Conservation (phyloP, 306 rosid genomes). For the Chamaecrista fasciculata region DNA sequence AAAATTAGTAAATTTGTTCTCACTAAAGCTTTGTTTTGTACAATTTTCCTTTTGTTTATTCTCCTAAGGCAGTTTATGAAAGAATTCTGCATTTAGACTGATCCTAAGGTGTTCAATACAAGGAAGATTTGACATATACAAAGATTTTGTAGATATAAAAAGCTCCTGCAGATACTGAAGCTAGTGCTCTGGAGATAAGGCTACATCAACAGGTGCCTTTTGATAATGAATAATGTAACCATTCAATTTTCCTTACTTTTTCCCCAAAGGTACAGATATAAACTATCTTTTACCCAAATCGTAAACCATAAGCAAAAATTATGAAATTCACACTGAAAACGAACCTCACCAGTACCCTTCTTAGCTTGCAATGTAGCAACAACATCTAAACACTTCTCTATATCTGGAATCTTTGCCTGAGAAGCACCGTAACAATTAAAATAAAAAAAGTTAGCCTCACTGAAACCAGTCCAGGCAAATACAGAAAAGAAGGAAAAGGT, state of each 20-base stretch:
- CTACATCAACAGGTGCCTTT: background rate
- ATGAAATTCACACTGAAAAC: conserved; percentile 38
- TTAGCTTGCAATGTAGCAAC: conserved; percentile 81
- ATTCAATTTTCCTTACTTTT: conserved; percentile 17
- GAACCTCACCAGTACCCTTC: conserved; percentile 96
- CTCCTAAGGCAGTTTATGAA: too few species aligned
- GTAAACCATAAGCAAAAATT: background rate
- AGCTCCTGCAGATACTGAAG: too few species aligned
- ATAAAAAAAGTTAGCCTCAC: background rate
- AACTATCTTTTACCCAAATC: background rate
- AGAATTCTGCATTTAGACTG: too few species aligned
- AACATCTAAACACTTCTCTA: conserved; percentile 81
- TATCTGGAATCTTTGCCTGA: conserved; percentile 96
- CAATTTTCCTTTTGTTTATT: too few species aligned
- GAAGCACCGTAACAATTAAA: conserved; percentile 36
- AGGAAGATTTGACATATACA: too few species aligned
- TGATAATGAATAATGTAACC: background rate
- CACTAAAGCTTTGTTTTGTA: too few species aligned
- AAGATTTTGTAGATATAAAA: too few species aligned
- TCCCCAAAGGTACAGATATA: background rate
- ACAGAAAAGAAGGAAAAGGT: background rate
- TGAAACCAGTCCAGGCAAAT: background rate
- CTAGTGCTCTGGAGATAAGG: too few species aligned
- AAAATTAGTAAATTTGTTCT: too few species aligned
- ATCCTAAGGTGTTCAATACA: too few species aligned